phyloP scores from a whole-genome alignment of 2,329 filamentous ascomycete genomes.

The Verticillium tricorpus region DNA sequence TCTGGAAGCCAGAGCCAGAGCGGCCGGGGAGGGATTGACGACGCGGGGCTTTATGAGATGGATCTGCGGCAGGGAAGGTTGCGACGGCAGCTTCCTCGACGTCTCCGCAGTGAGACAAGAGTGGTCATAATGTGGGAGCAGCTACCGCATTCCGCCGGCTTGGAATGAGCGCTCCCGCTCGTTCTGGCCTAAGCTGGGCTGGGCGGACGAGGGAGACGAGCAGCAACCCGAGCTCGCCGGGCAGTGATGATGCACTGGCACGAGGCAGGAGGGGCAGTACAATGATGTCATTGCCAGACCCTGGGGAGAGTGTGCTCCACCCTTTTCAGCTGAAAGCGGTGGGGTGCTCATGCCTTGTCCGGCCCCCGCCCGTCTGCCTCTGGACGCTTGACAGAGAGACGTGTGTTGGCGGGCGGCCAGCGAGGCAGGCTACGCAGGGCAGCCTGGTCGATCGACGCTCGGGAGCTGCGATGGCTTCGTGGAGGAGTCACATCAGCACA shows the following conservation, averaged over 20 bases:
- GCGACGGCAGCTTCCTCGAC: neutral
- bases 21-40: neutral
- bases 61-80: neutral
- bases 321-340: neutral
- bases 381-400: neutral
- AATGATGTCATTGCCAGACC: constrained; percentile 11
- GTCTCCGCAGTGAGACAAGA: neutral
- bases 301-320: neutral
- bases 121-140: neutral
- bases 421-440: neutral
- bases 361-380: neutral
- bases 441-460: neutral
- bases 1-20: neutral
- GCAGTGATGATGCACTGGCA: constrained; percentile 11
- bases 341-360: neutral
- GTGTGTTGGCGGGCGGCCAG: neutral
- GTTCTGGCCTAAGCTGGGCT: neutral
- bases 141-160: neutral
- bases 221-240: neutral
- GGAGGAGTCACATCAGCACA: neutral
- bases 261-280: constrained; percentile 7
- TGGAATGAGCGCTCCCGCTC: neutral
- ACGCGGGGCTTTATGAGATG: constrained; percentile 1
- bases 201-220: neutral
- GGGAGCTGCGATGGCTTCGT: neutral